A percentile compares a stretch with the other conserved stretches of the same genome.
phyloP scores from a whole-genome alignment of 208 protist genomes.

The Crithidia brevicula region DNA sequence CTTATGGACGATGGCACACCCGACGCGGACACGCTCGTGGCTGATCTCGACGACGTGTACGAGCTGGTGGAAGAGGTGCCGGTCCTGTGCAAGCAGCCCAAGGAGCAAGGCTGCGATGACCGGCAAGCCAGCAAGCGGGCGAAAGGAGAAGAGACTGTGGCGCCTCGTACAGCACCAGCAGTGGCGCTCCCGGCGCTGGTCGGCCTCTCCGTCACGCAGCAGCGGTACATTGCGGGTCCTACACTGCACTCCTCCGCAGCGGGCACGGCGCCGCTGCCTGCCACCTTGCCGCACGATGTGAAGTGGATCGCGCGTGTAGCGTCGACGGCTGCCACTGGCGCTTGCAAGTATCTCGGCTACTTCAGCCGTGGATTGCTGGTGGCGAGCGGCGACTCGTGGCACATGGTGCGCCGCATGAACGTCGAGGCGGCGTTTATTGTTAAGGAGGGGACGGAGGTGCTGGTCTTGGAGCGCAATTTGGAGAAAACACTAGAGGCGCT shows the following conservation, averaged over 20 bases:
- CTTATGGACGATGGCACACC: slow-evolving; percentile 62
- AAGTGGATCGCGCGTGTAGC: slow-evolving; percentile 41
- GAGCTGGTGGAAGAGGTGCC: slow-evolving; percentile 29
- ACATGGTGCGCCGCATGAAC: slow-evolving; percentile 67
- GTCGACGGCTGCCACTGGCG: not conserved
- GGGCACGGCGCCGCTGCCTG: slow-evolving; percentile 17
- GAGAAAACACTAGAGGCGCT: slow-evolving; percentile 80
- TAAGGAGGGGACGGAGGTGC: slow-evolving; percentile 43
- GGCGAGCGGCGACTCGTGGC: slow-evolving; percentile 52
- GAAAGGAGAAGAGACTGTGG: not conserved
- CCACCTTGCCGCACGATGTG: slow-evolving; percentile 51
- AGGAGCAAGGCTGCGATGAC: not conserved
- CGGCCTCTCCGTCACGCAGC: slow-evolving; percentile 28
- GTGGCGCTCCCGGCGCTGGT: slow-evolving; percentile 13
- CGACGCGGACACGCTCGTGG: slow-evolving; percentile 44
- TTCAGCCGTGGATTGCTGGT: slow-evolving; percentile 80
- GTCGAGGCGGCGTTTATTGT: slow-evolving; percentile 80
- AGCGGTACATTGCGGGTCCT: slow-evolving; percentile 30
- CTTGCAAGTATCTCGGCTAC: slow-evolving; percentile 44
- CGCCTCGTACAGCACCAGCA: not conserved
- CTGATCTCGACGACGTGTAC: slow-evolving; percentile 31
- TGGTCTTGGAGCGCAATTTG: slow-evolving; percentile 84
- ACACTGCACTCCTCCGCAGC: slow-evolving; percentile 20
- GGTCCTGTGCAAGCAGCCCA: slow-evolving; percentile 3
- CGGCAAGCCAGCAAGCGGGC: slow-evolving; percentile 2